A percentile compares a stretch with the other conserved stretches of the same genome.
Conservation (phyloP, 2,329 filamentous ascomycete genomes). For the Amesomyces nigricolor region DNA sequence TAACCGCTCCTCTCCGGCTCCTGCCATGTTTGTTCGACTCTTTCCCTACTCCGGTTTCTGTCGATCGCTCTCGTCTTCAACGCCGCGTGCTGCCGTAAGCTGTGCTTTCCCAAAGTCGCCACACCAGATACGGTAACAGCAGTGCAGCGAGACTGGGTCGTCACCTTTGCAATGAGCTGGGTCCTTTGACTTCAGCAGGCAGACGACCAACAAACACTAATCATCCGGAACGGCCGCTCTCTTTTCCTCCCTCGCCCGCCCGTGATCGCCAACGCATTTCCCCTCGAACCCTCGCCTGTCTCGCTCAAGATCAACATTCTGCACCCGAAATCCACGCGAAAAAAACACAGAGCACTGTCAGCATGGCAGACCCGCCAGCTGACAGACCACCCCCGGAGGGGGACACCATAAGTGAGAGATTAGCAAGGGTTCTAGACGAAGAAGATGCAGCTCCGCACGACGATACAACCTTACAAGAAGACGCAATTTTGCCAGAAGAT, state of each 20-base stretch:
- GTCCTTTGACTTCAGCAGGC: not conserved
- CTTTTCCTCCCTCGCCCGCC: not conserved
- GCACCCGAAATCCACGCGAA: not conserved
- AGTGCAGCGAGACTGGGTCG: not conserved
- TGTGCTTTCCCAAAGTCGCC: not conserved
- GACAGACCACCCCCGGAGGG: slow-evolving; percentile 3
- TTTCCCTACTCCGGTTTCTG: too few relatives aligned
- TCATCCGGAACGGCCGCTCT: not conserved
- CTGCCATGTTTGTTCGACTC: too few relatives aligned
- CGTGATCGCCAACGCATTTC: too few relatives aligned
- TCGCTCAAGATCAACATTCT: not conserved
- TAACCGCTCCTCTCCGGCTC: too few relatives aligned
- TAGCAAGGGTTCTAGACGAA: too few relatives aligned
- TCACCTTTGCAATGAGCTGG: not conserved
- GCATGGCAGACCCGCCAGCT: not conserved
- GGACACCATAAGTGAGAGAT: slow-evolving; percentile 18
- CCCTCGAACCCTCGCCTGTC: not conserved
- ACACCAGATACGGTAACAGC: not conserved
- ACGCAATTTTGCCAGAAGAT: too few relatives aligned
- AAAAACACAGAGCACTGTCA: not conserved
- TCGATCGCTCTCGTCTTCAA: too few relatives aligned
- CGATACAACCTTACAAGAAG: too few relatives aligned
- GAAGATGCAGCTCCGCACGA: too few relatives aligned
- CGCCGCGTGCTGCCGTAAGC: too few relatives aligned
- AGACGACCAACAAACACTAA: not conserved